Conservation (phyloP, 768 basidiomycete species). For the Strobilomyces confusus region DNA sequence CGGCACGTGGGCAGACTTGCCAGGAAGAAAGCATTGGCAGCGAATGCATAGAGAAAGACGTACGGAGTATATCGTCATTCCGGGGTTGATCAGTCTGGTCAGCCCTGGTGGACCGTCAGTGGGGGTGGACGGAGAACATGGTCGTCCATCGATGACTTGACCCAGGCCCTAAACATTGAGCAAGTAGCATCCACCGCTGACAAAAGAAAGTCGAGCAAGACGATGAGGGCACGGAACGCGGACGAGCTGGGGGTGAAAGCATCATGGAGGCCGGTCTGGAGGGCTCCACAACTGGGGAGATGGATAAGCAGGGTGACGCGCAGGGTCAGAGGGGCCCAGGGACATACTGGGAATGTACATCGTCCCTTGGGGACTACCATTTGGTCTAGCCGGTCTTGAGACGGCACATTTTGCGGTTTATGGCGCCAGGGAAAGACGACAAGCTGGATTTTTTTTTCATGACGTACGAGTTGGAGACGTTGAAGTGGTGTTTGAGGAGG, state of each 20-base stretch:
- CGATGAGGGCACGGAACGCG: constrained; percentile 73
- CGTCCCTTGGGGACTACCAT: constrained; percentile 87
- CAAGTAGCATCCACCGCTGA: constrained; percentile 90
- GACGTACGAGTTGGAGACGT: constrained; percentile 95
- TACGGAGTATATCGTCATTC: constrained; percentile 60
- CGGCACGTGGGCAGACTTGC: constrained; percentile 41
- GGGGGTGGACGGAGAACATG: not conserved
- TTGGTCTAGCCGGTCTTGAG: constrained; percentile 63
- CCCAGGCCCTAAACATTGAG: constrained; percentile 75
- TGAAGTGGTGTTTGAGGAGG: constrained; percentile 86
- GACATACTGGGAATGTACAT: constrained; percentile 86
- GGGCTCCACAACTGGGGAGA: constrained; percentile 76
- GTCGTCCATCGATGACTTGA: constrained; percentile 57
- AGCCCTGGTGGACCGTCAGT: constrained; percentile 48
- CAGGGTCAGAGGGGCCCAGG: not conserved
- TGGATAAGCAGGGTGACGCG: constrained; percentile 8
- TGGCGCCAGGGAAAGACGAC: constrained; percentile 97
- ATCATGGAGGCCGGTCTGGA: constrained; percentile 79
- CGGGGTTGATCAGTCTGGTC: constrained; percentile 60
- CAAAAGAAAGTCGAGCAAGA: constrained; percentile 78
- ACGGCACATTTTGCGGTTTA: constrained; percentile 65
- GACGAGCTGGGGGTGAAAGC: constrained; percentile 86
- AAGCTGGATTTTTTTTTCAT: constrained; percentile 86
- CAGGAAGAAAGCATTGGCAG: constrained; percentile 91
- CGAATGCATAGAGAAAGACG: constrained; percentile 81